These are phyloP conservation scores for Edaphochlamys debaryana DNA, from an alignment of 139 green algal genomes.

Conservation along the genomic window DNA sequence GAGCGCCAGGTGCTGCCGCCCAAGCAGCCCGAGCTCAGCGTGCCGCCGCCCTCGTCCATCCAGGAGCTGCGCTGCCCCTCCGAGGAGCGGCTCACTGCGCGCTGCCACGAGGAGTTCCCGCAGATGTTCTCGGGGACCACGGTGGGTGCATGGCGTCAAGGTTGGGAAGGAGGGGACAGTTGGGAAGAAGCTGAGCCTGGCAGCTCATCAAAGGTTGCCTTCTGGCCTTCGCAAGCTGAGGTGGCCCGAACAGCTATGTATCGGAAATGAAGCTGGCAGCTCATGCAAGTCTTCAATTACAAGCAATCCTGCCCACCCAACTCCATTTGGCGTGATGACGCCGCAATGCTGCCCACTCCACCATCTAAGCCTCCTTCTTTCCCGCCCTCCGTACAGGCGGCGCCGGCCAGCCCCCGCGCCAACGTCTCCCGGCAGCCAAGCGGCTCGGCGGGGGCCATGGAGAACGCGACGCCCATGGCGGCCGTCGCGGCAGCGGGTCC, in stretches of 20 bases:
- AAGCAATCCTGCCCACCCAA: too few species aligned
- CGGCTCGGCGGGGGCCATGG: neutral
- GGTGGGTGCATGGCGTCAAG: too few species aligned
- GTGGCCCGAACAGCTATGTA: too few species aligned
- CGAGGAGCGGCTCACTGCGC: slow-evolving; percentile 53
- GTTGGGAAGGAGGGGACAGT: too few species aligned
- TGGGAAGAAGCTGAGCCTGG: too few species aligned
- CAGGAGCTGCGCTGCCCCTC: slow-evolving; percentile 57
- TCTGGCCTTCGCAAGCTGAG: too few species aligned
- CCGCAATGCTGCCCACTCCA: too few species aligned
- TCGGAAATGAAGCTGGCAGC: too few species aligned
- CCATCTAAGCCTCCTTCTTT: neutral
- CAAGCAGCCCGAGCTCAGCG: neutral
- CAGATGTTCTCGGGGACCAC: slow-evolving; percentile 38
- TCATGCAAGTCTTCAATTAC: too few species aligned
- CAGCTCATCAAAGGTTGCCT: too few species aligned
- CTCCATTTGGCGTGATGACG: too few species aligned
- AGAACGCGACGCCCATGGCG: slow-evolving; percentile 11
- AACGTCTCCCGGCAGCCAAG: neutral
- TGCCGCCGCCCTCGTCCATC: slow-evolving; percentile 11
- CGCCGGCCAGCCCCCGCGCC: neutral
- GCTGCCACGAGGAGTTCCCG: slow-evolving; percentile 48
- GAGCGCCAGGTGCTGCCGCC: neutral
- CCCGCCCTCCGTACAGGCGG: neutral
- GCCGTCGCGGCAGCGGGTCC: too few species aligned